These are phyloP conservation scores for Orbilia oligospora DNA, from an alignment of 2,329 filamentous ascomycete genomes.

Conservation along the genomic window DNA sequence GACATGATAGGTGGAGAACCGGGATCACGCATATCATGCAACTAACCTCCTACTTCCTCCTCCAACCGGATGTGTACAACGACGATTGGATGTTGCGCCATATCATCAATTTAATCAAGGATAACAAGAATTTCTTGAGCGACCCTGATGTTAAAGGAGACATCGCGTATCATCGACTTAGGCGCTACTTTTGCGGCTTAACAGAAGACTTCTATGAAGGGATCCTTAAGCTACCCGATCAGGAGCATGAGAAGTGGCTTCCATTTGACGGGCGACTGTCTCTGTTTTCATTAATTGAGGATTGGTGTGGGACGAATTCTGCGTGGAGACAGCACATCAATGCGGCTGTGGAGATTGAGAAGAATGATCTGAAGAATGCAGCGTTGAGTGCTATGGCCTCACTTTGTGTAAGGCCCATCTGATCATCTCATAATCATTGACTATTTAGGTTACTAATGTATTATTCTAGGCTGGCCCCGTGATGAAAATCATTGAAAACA, in stretches of 20 bases:
- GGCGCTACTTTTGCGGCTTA: constrained; percentile 93
- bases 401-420: constrained; percentile 78
- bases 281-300: constrained; percentile 96
- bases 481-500: constrained; percentile 77
- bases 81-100: constrained; percentile 94
- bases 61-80: constrained; percentile 81
- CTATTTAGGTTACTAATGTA: constrained; percentile 39
- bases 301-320: constrained; percentile 93
- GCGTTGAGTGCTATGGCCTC: constrained; percentile 96
- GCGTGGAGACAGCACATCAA: constrained; percentile 85
- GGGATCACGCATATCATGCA: constrained; percentile 98
- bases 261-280: constrained; percentile 97
- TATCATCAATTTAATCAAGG: constrained; percentile 88
- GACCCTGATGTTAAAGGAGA: constrained; percentile 95
- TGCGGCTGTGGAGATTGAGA: constrained; percentile 96
- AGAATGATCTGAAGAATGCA: constrained; percentile 88
- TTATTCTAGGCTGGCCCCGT: constrained; percentile 64
- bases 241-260: constrained; percentile 93
- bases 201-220: constrained; percentile 94
- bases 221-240: constrained; percentile 83
- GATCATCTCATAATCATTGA: background rate
- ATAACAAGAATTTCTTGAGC: constrained; percentile 93
- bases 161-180: constrained; percentile 91
- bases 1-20: constrained; percentile 87
- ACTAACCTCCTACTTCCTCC: constrained; percentile 89